Conservation (phyloP, 2,329 filamentous ascomycete genomes). For the Coccinonectria pachysandricola region DNA sequence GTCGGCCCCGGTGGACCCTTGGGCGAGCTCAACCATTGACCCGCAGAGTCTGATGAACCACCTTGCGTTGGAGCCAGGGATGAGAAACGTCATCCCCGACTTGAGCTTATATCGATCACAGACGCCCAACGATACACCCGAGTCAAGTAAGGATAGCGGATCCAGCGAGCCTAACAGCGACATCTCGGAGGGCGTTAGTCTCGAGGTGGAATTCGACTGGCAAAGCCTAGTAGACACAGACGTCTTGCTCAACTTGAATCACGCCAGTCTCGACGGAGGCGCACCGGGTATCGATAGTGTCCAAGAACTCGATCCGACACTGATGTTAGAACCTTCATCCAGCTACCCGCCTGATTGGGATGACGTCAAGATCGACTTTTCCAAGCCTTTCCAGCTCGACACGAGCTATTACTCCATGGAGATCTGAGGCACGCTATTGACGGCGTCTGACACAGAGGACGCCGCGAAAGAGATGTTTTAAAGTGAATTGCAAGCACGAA, state of each 20-base stretch:
- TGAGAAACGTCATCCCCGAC: conserved; percentile 40
- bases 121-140: conserved; percentile 54
- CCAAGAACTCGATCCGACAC: conserved; percentile 16
- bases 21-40: conserved; percentile 39
- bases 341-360: conserved; percentile 42
- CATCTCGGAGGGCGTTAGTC: conserved; percentile 41
- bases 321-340: no score
- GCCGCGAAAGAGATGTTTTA: conserved; percentile 1
- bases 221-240: conserved; percentile 35
- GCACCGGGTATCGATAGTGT: conserved; percentile 3
- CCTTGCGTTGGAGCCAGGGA: conserved; percentile 24
- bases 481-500: conserved; percentile 1
- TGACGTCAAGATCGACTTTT: conserved; percentile 38
- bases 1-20: conserved; percentile 18
- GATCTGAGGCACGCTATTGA: conserved; percentile 10
- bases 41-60: conserved; percentile 31
- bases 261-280: conserved; percentile 15
- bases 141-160: conserved; percentile 51
- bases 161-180: conserved; percentile 53
- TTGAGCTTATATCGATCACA: conserved; percentile 42
- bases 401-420: conserved; percentile 27
- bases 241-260: conserved; percentile 32
- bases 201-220: conserved; percentile 46
- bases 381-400: conserved; percentile 44
- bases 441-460: conserved; percentile 1